Evolutionary conservation across 768 basidiomycete species (phyloP).

Genomic region (Leucosporidium creatinivorum): DNA sequence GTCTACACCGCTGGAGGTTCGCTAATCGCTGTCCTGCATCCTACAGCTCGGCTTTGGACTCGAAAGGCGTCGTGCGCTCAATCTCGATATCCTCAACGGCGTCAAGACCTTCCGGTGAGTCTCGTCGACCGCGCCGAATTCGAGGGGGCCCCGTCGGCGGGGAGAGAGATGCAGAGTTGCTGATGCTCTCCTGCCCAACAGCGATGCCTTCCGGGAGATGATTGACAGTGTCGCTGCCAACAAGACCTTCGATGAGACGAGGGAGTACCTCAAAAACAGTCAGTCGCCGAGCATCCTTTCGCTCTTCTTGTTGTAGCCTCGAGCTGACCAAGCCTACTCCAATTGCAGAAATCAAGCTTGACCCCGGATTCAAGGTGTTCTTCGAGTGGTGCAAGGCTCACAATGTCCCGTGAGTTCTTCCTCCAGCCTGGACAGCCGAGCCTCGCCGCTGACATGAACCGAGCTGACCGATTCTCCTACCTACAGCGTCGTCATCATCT

Average conservation of each 20-base stretch:
- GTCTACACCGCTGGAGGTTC: background rate
- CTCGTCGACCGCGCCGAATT: no score
- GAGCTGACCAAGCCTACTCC: background rate
- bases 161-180: no score
- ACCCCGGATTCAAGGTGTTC: constrained; percentile 82
- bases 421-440: constrained; percentile 53
- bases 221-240: constrained; percentile 61
- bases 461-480: background rate
- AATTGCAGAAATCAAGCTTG: constrained; percentile 66
- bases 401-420: constrained; percentile 54
- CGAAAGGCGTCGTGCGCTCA: constrained; percentile 63
- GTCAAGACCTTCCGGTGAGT: constrained; percentile 60
- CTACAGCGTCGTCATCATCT: constrained; percentile 16
- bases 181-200: constrained; percentile 37
- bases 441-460: constrained; percentile 61
- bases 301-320: no score
- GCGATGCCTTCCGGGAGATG: constrained; percentile 85
- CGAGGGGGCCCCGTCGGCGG: background rate
- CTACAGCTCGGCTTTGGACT: constrained; percentile 85
- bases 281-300: constrained; percentile 29
- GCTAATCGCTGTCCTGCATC: background rate
- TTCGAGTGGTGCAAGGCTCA: constrained; percentile 70
- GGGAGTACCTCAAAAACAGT: constrained; percentile 66
- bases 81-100: constrained; percentile 63
- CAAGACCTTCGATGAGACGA: constrained; percentile 78